A percentile compares a stretch with the other conserved stretches of the same genome.
Conservation (phyloP, 306 rosid species). For the Acmispon strigosus region DNA sequence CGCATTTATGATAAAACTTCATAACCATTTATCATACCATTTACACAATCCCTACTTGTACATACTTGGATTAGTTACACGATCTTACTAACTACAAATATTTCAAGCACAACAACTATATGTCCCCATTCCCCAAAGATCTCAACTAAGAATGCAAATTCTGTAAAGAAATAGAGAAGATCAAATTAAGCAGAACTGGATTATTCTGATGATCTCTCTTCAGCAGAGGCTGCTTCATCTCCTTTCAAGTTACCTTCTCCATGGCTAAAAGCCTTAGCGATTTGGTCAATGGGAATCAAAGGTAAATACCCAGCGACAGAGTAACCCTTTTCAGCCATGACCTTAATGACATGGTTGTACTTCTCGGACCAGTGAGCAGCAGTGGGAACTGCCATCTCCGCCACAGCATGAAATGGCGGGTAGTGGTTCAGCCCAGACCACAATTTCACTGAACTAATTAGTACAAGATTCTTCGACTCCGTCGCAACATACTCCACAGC, state of each 20-base stretch:
- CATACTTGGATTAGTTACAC: slow-evolving; percentile 7
- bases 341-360: slow-evolving; percentile 50
- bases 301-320: slow-evolving; percentile 50
- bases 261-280: slow-evolving; percentile 43
- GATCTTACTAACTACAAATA: background rate
- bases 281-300: slow-evolving; percentile 53
- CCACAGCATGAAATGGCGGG: slow-evolving; percentile 45
- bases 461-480: slow-evolving; percentile 48
- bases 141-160: background rate
- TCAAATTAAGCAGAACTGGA: slow-evolving; percentile 33
- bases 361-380: slow-evolving; percentile 43
- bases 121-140: background rate
- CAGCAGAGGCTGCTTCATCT: slow-evolving; percentile 2
- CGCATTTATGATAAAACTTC: background rate
- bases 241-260: slow-evolving; percentile 25
- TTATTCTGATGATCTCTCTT: slow-evolving; percentile 27
- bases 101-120: slow-evolving; percentile 15
- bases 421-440: slow-evolving; percentile 44
- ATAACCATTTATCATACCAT: slow-evolving; percentile 3
- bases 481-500: slow-evolving; percentile 44
- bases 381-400: slow-evolving; percentile 43
- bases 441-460: slow-evolving; percentile 39
- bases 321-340: slow-evolving; percentile 47
- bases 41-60: slow-evolving; percentile 15
- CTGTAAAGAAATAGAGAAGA: background rate